Base-by-base conservation (phyloP, 2,329 filamentous ascomycete species). In the Phaeosphaeria sp. region DNA sequence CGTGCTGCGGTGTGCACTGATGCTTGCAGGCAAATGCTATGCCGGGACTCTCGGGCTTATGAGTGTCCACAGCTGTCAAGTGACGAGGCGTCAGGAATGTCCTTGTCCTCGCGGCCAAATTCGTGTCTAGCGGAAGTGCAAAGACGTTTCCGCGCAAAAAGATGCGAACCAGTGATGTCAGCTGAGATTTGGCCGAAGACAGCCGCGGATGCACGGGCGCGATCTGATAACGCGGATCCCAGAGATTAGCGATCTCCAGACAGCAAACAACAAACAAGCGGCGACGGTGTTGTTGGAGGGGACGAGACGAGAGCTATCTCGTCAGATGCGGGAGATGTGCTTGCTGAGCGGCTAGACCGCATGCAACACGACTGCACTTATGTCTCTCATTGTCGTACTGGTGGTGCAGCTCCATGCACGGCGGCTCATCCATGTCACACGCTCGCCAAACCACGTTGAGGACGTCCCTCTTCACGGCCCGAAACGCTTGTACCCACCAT, bases 91-190 rank as follows among this genome's bases (percentile, higher is more conserved):
- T 18, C 46, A 49, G 46, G 46, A 49, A 43, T 49, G 46, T 30
- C 46, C 25, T 36, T 22, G 44, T 30, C 18, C 24, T 25, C 24
- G n/a, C n/a, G 17, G 36, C 36, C 15, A 11, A 43, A 3, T 20
- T 4, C n/a, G 18, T 3, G 24, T 43, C 40, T 43, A 21, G 24
- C 47, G 30, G 47, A 18, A n/a, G 47, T 17, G 47, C 47, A 49
- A 36, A 49, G 47, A 49, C 18, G 30, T 49, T 49, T 49, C 47
- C 47, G 30, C 47, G 27, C 27, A 7, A 17, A 20, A 27, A n/a
- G 27, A 24, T 40, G 47, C 47, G 30, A 2, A 24, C 47, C 30
- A 49, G 27, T 49, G 47, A 49, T 49, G 47, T 49, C 36, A 49
- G 11, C 6, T 49, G 6, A 40, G 20, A 40, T 49, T 49, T 49